Evolutionary conservation across 1,284 basidiomycete species (phyloP).

Genomic region (Phaffia rhodozyma): DNA sequence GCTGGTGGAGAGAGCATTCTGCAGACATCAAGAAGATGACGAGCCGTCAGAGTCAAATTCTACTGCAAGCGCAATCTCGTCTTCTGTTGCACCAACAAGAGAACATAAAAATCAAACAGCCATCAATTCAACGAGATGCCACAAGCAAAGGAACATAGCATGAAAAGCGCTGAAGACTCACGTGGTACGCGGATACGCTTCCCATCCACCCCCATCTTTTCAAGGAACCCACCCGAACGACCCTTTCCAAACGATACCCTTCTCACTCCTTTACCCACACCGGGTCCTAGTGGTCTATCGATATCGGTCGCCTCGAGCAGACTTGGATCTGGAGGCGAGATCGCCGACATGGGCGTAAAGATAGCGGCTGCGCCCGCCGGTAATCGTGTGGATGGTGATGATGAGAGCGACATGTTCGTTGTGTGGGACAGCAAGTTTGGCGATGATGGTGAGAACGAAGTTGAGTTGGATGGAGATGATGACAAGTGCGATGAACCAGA

Average conservation of each 20-base stretch:
- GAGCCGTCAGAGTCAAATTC: neutral
- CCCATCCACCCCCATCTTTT: conserved; percentile 12
- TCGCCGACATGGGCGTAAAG: conserved; percentile 20
- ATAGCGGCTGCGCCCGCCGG: conserved; percentile 5
- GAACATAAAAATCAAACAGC: neutral
- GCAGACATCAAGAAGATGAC: too few relatives aligned
- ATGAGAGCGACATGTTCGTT: conserved; percentile 11
- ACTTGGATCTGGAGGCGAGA: conserved; percentile 29
- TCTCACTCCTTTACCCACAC: conserved; percentile 28
- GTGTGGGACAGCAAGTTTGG: neutral
- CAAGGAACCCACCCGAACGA: neutral
- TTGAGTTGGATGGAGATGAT: neutral
- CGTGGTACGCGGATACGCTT: conserved; percentile 12
- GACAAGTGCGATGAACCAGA: neutral
- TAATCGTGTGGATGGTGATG: conserved; percentile 14
- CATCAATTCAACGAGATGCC: neutral
- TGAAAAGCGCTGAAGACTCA: neutral
- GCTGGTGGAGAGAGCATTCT: too few relatives aligned
- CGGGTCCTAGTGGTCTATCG: conserved; percentile 32
- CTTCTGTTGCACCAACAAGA: neutral
- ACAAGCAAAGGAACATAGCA: neutral
- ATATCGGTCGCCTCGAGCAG: conserved; percentile 26
- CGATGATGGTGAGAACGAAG: neutral
- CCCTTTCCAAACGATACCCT: neutral
- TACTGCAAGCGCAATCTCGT: conserved; percentile 12